phyloP scores from a whole-genome alignment of 2,329 filamentous ascomycete species.

The Hypoxylon sp. region DNA sequence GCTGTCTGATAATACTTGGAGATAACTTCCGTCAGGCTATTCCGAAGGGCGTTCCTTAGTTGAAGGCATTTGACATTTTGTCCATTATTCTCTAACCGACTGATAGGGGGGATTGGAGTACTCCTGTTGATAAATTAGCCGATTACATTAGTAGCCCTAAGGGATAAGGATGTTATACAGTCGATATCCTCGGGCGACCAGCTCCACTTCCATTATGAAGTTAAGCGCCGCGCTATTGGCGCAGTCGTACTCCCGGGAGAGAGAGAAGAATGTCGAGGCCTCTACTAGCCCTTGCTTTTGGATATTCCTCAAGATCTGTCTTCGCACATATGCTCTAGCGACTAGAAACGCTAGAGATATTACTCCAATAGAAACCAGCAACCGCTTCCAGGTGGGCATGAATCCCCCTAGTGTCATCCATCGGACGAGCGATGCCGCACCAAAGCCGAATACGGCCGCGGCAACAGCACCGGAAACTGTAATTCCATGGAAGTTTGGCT shows the following conservation, averaged over 20 bases:
- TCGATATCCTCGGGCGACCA: constrained; percentile 55
- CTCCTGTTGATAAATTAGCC: constrained; percentile 69
- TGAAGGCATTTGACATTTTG: constrained; percentile 85
- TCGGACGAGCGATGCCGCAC: constrained; percentile 50
- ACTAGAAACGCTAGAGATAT: constrained; percentile 44
- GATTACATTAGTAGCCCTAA: background rate
- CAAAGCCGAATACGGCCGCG: constrained; percentile 52
- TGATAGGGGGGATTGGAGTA: constrained; percentile 91
- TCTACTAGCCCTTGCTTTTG: constrained; percentile 52
- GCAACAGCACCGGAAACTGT: constrained; percentile 53
- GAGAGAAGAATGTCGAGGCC: constrained; percentile 51
- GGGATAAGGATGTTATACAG: constrained; percentile 47
- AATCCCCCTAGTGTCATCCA: constrained; percentile 52
- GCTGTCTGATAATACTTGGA: constrained; percentile 80
- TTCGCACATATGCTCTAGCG: constrained; percentile 52
- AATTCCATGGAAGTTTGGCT: constrained; percentile 50
- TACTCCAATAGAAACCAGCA: constrained; percentile 46
- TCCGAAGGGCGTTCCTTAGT: constrained; percentile 81
- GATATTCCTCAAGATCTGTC: constrained; percentile 53
- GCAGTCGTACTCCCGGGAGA: constrained; percentile 54
- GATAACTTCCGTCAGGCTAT: constrained; percentile 78
- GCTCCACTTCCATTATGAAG: constrained; percentile 56
- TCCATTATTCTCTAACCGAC: constrained; percentile 86
- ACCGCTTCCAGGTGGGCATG: constrained; percentile 51
- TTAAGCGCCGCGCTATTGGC: constrained; percentile 55